Percentiles rank a stretch among this genome's conserved stretches.
Conservation (phyloP, 306 rosid species). For the Lathyrus sativus region DNA sequence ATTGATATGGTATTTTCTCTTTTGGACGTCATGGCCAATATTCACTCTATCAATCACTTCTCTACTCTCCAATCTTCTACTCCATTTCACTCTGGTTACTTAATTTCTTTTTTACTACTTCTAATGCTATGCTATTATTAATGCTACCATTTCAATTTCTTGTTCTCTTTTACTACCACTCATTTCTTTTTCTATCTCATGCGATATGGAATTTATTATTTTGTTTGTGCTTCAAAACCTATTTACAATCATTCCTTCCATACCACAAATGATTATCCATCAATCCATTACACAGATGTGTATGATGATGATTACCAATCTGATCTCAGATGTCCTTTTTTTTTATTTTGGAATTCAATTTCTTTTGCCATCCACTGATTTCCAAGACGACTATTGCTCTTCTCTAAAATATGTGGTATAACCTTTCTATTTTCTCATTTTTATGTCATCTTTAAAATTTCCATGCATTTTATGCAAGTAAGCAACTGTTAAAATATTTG, state of each 20-base stretch:
- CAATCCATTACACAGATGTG: constrained; percentile 57
- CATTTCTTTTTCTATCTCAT: too few species aligned
- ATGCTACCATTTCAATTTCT: background rate
- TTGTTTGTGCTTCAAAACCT: constrained; percentile 21
- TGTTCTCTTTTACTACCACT: too few species aligned
- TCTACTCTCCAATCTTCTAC: constrained; percentile 65
- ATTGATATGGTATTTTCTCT: constrained; percentile 74
- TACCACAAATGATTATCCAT: constrained; percentile 43
- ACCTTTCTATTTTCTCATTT: constrained; percentile 9
- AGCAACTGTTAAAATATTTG: constrained; percentile 33
- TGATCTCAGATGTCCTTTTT: constrained; percentile 73
- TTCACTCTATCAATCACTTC: constrained; percentile 32
- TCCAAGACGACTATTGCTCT: constrained; percentile 81
- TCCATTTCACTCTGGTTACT: constrained; percentile 65
- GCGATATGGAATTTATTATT: too few species aligned
- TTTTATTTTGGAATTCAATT: constrained; percentile 72
- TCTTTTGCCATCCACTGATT: constrained; percentile 61
- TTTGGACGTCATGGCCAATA: constrained; percentile 51
- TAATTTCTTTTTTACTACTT: constrained; percentile 2
- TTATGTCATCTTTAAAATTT: background rate
- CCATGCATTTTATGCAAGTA: background rate
- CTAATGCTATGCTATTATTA: background rate
- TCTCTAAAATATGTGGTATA: constrained; percentile 72
- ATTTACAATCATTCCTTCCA: constrained; percentile 10
- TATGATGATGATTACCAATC: constrained; percentile 55